Conservation (phyloP, 192 early-diverging fungal genomes). For the Backusella luteola region DNA sequence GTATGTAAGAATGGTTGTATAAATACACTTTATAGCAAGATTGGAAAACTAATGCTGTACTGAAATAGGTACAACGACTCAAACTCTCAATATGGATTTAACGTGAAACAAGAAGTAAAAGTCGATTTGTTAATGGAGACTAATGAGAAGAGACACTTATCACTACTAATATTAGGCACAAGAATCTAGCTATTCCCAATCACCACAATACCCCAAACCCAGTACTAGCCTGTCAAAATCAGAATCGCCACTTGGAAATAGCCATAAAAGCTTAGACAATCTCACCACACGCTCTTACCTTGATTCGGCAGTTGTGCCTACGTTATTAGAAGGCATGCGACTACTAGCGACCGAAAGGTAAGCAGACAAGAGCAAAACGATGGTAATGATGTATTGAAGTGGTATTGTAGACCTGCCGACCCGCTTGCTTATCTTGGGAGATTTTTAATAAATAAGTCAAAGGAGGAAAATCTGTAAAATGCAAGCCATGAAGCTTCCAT, state of each 20-base stretch:
- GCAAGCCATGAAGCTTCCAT: no score
- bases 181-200: background rate
- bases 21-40: no score
- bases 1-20: background rate
- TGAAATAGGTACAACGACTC: background rate
- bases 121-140: background rate
- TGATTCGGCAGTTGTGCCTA: slow-evolving; percentile 53
- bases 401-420: slow-evolving; percentile 36
- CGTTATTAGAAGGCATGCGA: slow-evolving; percentile 51
- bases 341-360: slow-evolving; percentile 50
- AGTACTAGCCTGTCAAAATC: background rate
- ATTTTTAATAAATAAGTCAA: slow-evolving; percentile 30
- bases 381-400: background rate
- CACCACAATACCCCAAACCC: background rate
- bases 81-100: background rate
- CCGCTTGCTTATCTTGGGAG: slow-evolving; percentile 48
- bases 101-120: background rate
- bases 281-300: slow-evolving; percentile 48
- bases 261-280: background rate
- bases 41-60: no score
- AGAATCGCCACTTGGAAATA: background rate
- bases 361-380: background rate
- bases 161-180: background rate
- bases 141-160: background rate
- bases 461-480: slow-evolving; percentile 8